phyloP scores from a whole-genome alignment of 78 protist species.

The Protostelium mycophagum region DNA sequence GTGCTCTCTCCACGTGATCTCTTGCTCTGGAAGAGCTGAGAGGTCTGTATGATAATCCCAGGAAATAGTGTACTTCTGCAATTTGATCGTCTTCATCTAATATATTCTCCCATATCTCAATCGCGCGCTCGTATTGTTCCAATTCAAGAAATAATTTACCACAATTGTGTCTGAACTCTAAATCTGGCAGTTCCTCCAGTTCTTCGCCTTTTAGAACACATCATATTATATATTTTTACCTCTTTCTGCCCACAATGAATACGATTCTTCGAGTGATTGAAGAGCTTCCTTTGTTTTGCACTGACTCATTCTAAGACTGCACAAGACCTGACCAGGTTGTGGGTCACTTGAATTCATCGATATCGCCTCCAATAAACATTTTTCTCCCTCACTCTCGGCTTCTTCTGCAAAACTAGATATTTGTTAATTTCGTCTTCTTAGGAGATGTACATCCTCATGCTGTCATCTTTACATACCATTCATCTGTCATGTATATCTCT shows the following conservation, averaged over 20 bases:
- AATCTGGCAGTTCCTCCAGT: slow-evolving; percentile 31
- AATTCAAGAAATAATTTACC: slow-evolving; percentile 41
- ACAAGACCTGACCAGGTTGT: slow-evolving; percentile 48
- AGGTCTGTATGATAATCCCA: slow-evolving; percentile 16
- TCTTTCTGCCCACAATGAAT: slow-evolving; percentile 24
- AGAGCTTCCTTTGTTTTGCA: slow-evolving; percentile 30
- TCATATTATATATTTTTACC: background rate
- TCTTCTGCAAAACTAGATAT: slow-evolving; percentile 40
- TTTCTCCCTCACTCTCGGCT: slow-evolving; percentile 46
- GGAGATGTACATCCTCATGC: background rate
- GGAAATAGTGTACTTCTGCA: slow-evolving; percentile 53
- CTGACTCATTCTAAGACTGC: slow-evolving; percentile 57
- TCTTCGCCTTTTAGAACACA: background rate
- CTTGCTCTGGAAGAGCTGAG: background rate
- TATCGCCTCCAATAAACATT: slow-evolving; percentile 24
- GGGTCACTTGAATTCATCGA: slow-evolving; percentile 22
- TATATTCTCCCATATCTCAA: slow-evolving; percentile 34
- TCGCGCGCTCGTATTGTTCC: slow-evolving; percentile 22
- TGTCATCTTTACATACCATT: slow-evolving; percentile 22
- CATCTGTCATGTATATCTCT: slow-evolving; percentile 58
- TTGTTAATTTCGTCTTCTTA: background rate
- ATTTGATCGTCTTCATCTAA: slow-evolving; percentile 54
- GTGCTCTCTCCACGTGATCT: background rate
- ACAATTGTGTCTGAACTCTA: slow-evolving; percentile 36
- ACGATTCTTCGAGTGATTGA: slow-evolving; percentile 20